Percentiles rank a stretch among this genome's conserved stretches.
phyloP scores from a whole-genome alignment of 495 filamentous ascomycete genomes.

The Acidomyces sp. region DNA sequence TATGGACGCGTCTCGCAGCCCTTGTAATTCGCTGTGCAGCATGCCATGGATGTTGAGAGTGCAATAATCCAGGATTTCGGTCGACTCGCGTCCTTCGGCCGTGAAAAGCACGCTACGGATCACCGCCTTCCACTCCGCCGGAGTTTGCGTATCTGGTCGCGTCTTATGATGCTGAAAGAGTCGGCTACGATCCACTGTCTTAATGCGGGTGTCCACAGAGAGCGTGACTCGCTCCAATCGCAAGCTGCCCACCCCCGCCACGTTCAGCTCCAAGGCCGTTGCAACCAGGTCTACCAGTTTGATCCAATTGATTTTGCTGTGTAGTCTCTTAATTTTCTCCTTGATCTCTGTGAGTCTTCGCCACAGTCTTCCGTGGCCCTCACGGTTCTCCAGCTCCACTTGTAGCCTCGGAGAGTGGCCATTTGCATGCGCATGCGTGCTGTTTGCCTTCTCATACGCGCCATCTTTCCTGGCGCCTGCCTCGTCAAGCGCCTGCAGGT shows the following conservation, averaged over 20 bases:
- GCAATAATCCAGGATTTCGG: constrained; percentile 81
- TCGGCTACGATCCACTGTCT: constrained; percentile 80
- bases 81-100: constrained; percentile 66
- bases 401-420: constrained; percentile 2
- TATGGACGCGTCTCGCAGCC: constrained; percentile 79
- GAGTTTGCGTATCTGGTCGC: constrained; percentile 55
- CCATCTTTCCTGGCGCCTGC: constrained; percentile 10
- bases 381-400: constrained; percentile 17
- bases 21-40: constrained; percentile 76
- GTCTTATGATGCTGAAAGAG: constrained; percentile 76
- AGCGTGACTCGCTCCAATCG: constrained; percentile 75
- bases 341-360: constrained; percentile 58
- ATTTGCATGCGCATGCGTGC: constrained; percentile 10
- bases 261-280: constrained; percentile 57
- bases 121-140: constrained; percentile 89
- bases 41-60: constrained; percentile 83
- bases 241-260: constrained; percentile 68
- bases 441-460: constrained; percentile 12
- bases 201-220: constrained; percentile 77
- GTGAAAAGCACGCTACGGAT: constrained; percentile 77
- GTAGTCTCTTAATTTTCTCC: constrained; percentile 71
- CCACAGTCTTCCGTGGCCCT: constrained; percentile 59
- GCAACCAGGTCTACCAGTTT: constrained; percentile 83
- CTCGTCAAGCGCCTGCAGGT: constrained; percentile 45
- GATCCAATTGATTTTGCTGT: constrained; percentile 78